A percentile compares a stretch with the other conserved stretches of the same genome.
phyloP scores from a whole-genome alignment of 495 filamentous ascomycete genomes.

The Penicillium chermesinum region DNA sequence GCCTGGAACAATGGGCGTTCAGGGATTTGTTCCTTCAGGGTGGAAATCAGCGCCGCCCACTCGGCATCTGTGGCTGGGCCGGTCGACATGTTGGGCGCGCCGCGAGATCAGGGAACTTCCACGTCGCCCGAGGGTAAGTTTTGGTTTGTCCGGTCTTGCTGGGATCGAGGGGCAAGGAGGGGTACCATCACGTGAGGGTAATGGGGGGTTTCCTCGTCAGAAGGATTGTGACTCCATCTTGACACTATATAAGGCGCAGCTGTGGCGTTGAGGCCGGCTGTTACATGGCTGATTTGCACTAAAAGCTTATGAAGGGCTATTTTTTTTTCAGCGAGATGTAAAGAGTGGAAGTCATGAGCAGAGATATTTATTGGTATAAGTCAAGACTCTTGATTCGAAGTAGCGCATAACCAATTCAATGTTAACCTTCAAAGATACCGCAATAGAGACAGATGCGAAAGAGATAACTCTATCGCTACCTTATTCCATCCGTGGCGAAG shows the following conservation, averaged over 20 bases:
- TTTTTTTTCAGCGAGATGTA: no score
- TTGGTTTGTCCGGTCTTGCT: neutral
- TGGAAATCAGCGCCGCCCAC: constrained; percentile 31
- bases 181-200: constrained; percentile 27
- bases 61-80: constrained; percentile 31
- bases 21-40: constrained; percentile 22
- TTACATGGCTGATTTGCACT: neutral
- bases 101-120: neutral
- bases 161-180: constrained; percentile 16
- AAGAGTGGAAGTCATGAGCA: no score
- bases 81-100: constrained; percentile 23
- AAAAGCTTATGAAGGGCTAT: no score
- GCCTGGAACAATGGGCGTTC: constrained; percentile 21
- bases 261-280: constrained; percentile 3
- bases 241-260: constrained; percentile 7
- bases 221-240: constrained; percentile 20
- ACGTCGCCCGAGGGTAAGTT: neutral
- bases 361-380: no score
- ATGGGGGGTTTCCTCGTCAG: constrained; percentile 9
- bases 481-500: no score
- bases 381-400: no score
- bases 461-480: no score
- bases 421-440: no score
- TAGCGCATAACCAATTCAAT: no score
- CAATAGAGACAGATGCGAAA: no score